These are phyloP conservation scores for Ceratobasidium sp. DNA, from an alignment of 1,284 basidiomycete species.

Conservation along the genomic window DNA sequence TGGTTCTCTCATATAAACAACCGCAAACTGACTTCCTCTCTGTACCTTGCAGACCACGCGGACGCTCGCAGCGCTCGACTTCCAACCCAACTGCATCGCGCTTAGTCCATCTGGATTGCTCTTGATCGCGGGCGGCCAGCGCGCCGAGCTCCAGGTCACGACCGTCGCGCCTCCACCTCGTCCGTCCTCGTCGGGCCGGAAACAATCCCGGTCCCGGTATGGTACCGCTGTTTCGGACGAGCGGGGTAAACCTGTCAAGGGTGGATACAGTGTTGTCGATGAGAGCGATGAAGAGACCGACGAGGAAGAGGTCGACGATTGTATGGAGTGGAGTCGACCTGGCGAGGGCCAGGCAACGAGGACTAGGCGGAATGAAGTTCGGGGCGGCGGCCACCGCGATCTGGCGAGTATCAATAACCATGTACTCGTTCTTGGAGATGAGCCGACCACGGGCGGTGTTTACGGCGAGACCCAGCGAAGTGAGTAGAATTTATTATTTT, in stretches of 20 bases:
- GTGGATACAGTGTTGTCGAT: slow-evolving; percentile 12
- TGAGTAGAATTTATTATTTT: neutral
- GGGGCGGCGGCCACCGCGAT: neutral
- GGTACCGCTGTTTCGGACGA: slow-evolving; percentile 42
- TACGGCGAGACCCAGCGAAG: slow-evolving; percentile 19
- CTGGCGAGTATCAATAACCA: slow-evolving; percentile 40
- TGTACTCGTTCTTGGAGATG: slow-evolving; percentile 34
- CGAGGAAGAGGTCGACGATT: slow-evolving; percentile 30
- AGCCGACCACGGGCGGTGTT: slow-evolving; percentile 24
- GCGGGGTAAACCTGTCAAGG: slow-evolving; percentile 22
- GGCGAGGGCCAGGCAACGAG: slow-evolving; percentile 19
- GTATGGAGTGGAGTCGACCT: slow-evolving; percentile 34
- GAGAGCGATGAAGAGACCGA: slow-evolving; percentile 21
- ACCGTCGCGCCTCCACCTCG: slow-evolving; percentile 45
- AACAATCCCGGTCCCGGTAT: slow-evolving; percentile 9
- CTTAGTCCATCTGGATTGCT: slow-evolving; percentile 32
- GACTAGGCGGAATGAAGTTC: slow-evolving; percentile 23
- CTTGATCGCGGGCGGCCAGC: slow-evolving; percentile 47
- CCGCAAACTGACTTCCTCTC: slow-evolving; percentile 21
- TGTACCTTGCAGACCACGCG: slow-evolving; percentile 34
- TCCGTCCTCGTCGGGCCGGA: slow-evolving; percentile 22
- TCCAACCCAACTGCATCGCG: slow-evolving; percentile 49
- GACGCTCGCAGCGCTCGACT: slow-evolving; percentile 45
- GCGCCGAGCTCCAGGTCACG: slow-evolving; percentile 47
- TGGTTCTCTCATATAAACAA: slow-evolving; percentile 15